phyloP scores from a whole-genome alignment of 108 stramenopile species.

The Cyclostephanos invisitatus region DNA sequence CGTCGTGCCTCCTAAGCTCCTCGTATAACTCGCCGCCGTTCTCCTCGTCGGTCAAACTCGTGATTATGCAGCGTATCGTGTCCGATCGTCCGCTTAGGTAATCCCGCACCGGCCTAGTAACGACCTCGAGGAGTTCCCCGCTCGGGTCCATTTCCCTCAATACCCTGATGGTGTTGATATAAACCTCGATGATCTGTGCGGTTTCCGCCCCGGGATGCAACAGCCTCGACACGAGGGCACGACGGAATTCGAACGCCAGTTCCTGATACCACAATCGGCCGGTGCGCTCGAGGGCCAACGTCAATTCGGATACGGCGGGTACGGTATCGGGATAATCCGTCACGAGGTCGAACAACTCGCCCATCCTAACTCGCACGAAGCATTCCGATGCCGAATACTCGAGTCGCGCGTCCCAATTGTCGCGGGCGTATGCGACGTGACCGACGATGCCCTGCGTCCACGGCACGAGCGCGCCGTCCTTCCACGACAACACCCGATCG shows the following conservation, averaged over 20 bases:
- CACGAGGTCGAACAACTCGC: slow-evolving; percentile 81
- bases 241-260: slow-evolving; percentile 53
- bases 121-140: slow-evolving; percentile 83
- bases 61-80: slow-evolving; percentile 96
- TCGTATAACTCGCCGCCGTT: slow-evolving; percentile 92
- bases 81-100: slow-evolving; percentile 86
- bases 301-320: slow-evolving; percentile 72
- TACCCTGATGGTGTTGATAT: slow-evolving; percentile 92
- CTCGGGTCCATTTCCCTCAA: slow-evolving; percentile 84
- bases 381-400: slow-evolving; percentile 58
- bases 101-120: slow-evolving; percentile 84
- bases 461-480: slow-evolving; percentile 52
- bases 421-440: slow-evolving; percentile 14
- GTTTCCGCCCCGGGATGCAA: slow-evolving; percentile 96
- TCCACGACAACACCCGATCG: slow-evolving; percentile 48
- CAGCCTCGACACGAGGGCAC: slow-evolving; percentile 72
- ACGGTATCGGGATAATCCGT: slow-evolving; percentile 82
- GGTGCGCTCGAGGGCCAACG: slow-evolving; percentile 58
- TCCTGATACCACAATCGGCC: slow-evolving; percentile 30
- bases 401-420: slow-evolving; percentile 55
- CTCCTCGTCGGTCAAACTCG: slow-evolving; percentile 92
- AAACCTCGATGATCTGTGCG: slow-evolving; percentile 93
- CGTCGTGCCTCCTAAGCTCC: slow-evolving; percentile 89
- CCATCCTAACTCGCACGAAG: slow-evolving; percentile 60
- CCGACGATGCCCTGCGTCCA: slow-evolving; percentile 57